Base-by-base conservation (phyloP, 176 grass and related monocot species). In the Carex cristatella region DNA sequence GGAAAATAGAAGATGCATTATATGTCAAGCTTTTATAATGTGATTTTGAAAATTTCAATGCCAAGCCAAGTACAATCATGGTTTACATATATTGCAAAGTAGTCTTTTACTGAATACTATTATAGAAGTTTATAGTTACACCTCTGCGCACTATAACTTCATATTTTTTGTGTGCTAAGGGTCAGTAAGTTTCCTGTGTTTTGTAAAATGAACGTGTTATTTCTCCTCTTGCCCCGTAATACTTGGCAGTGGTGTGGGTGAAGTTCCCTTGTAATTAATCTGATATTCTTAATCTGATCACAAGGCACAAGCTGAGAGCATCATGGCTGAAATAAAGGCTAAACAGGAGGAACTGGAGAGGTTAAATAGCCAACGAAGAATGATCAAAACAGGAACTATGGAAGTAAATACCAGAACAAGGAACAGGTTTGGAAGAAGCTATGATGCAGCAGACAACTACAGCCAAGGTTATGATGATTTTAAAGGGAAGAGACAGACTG, bases 271-370 rank as follows among this genome's bases (percentile, higher is more conserved):
- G 1, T 61, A 48, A 61, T 33, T 15, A 48, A 67, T 33, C 19
- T 65, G 49, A 75, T 19, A 70, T 81, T 32, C 44, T 0, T 49
- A 31, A 51, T 90, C 11, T 14, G 64, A 46, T 56, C 66, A 65
- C 33, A 54, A 98, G 95, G 83, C 85, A 75, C 95, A 94, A 93
- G 95, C 92, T 55, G 92, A 98, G 92, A 87, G 78, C 9, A 81
- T 98, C 12, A 81, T 87, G 13, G 78, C 74, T 23, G 91, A 98
- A 79, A 88, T 94, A 37, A 89, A 65, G 65, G 79, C 59, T 32
- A 98, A 94, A 90, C 91, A 98, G 81, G 92, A 90, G 63, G 91
- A 98, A 73, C 81, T 98, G 49, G 92, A 98, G 84, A 88, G 82
- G 48, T 69, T 98, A 85, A 93, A 91, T 62, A 80, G 33, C 72